Percentiles rank a stretch among this genome's conserved stretches.
Conservation (phyloP, 2,329 filamentous ascomycete species). For the Acephala macrosclerotiorum region DNA sequence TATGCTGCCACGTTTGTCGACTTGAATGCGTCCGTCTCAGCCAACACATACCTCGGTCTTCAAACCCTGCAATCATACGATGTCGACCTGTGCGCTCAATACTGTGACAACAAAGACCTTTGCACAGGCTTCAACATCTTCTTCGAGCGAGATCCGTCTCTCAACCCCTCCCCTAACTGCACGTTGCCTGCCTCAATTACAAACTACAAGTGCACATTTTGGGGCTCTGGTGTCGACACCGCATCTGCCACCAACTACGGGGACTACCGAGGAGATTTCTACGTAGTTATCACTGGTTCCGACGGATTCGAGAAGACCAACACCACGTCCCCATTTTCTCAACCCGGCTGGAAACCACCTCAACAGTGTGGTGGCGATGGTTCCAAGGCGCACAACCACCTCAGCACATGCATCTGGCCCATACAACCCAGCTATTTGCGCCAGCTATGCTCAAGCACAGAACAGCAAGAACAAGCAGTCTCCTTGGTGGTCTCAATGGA, state of each 20-base stretch:
- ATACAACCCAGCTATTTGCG: constrained; percentile 32
- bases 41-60: constrained; percentile 39
- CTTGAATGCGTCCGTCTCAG: constrained; percentile 39
- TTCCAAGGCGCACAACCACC: constrained; percentile 28
- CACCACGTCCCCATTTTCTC: constrained; percentile 30
- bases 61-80: constrained; percentile 41
- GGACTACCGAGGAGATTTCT: constrained; percentile 44
- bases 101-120: constrained; percentile 37
- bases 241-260: constrained; percentile 43
- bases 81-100: constrained; percentile 33
- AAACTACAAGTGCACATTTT: constrained; percentile 47
- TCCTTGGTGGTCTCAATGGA: constrained; percentile 8
- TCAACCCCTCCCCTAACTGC: constrained; percentile 44
- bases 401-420: constrained; percentile 33
- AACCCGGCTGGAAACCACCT: constrained; percentile 28
- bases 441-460: constrained; percentile 27
- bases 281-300: constrained; percentile 51
- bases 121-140: constrained; percentile 46
- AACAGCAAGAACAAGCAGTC: constrained; percentile 25
- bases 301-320: constrained; percentile 47
- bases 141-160: constrained; percentile 45
- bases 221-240: constrained; percentile 40
- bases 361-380: constrained; percentile 26
- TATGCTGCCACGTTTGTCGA: constrained; percentile 44
- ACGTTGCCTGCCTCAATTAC: constrained; percentile 44